phyloP scores from a whole-genome alignment of 2,329 filamentous ascomycete genomes.

The Fusarium miscanthi region DNA sequence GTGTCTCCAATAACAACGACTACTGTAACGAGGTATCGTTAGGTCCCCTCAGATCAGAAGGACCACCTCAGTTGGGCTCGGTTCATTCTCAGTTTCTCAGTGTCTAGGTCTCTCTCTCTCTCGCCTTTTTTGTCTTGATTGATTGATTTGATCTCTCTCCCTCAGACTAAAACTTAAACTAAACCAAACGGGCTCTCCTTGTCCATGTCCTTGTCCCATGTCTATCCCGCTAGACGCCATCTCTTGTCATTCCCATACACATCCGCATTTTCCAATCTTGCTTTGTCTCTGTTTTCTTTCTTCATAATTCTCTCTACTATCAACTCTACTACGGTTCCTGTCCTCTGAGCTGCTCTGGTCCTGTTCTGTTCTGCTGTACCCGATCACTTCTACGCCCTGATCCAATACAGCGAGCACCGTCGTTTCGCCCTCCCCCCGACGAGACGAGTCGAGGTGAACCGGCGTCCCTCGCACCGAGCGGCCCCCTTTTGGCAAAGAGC shows the following conservation, averaged over 20 bases:
- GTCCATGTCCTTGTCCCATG: conserved; percentile 20
- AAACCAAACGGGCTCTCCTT: conserved; percentile 22
- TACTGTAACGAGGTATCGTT: conserved; percentile 27
- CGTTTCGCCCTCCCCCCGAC: conserved; percentile 30
- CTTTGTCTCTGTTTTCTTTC: conserved; percentile 37
- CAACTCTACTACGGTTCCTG: conserved; percentile 13
- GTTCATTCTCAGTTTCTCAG: not conserved
- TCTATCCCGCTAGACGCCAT: conserved; percentile 24
- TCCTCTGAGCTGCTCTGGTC: conserved; percentile 1
- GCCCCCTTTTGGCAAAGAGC: conserved; percentile 46
- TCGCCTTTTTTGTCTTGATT: conserved; percentile 11
- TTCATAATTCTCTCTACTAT: conserved; percentile 36
- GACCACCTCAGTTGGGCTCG: conserved; percentile 15
- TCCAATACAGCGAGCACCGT: conserved; percentile 1
- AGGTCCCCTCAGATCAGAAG: conserved; percentile 35
- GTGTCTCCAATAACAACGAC: conserved; percentile 39
- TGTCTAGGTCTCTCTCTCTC: conserved; percentile 6
- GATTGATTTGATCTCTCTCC: conserved; percentile 35
- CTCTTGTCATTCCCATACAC: conserved; percentile 38
- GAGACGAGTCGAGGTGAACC: conserved; percentile 42
- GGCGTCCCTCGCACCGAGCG: conserved; percentile 47
- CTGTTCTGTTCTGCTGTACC: not conserved
- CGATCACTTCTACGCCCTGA: not conserved
- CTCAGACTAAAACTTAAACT: conserved; percentile 31
- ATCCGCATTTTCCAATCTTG: conserved; percentile 35